Percentiles rank a stretch among this genome's conserved stretches.
These are phyloP conservation scores for Paramyrothecium sp. DNA, from an alignment of 2,329 filamentous ascomycete genomes.

Conservation along the genomic window DNA sequence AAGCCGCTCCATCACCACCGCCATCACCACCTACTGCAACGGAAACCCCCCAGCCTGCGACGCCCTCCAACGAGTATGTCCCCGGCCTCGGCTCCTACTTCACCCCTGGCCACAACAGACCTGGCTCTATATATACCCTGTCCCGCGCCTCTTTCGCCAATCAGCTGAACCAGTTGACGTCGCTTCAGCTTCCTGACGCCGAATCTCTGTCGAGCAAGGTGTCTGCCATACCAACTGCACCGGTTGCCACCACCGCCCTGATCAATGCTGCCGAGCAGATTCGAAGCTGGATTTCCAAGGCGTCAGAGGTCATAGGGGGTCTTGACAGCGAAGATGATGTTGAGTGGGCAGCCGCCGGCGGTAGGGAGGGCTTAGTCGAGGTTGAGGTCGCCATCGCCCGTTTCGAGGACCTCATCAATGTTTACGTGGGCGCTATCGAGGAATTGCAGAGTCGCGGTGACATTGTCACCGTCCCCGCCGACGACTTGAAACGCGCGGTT, in stretches of 20 bases:
- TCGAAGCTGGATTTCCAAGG: conserved; percentile 88
- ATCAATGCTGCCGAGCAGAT: conserved; percentile 91
- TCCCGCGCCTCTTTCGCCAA: conserved; percentile 90
- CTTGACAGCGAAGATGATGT: conserved; percentile 96
- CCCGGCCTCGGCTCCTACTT: conserved; percentile 62
- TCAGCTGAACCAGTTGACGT: conserved; percentile 88
- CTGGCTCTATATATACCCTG: conserved; percentile 90
- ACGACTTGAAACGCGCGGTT: conserved; percentile 74
- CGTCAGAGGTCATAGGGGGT: conserved; percentile 82
- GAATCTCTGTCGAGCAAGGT: conserved; percentile 81
- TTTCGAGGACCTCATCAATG: conserved; percentile 86
- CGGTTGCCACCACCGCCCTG: conserved; percentile 78
- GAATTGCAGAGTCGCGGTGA: conserved; percentile 79
- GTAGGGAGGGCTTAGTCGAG: conserved; percentile 74
- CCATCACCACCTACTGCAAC: conserved; percentile 36
- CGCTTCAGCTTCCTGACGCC: conserved; percentile 84
- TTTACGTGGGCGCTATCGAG: conserved; percentile 93
- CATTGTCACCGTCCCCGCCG: conserved; percentile 66
- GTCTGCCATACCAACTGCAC: conserved; percentile 78
- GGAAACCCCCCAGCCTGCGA: conserved; percentile 30
- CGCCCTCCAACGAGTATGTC: conserved; percentile 39
- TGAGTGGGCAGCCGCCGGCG: conserved; percentile 91
- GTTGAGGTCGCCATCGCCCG: conserved; percentile 73
- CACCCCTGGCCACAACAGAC: conserved; percentile 63
- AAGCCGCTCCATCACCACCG: conserved; percentile 15